Base-by-base conservation (phyloP, 208 protist species). In the Crithidia expoeki region DNA sequence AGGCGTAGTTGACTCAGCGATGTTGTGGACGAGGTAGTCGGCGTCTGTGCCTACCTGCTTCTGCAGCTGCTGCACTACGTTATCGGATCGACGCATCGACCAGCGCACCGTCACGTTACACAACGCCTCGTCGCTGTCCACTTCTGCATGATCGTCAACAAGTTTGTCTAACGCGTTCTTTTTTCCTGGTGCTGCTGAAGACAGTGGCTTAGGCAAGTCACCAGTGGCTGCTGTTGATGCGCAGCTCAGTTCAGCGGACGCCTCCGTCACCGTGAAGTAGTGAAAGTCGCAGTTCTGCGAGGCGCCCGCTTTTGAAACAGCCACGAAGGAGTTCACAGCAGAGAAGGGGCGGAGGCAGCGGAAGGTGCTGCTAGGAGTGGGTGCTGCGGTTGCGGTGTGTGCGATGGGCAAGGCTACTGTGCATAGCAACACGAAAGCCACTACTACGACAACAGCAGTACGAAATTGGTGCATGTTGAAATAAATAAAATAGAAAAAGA, bases 291-390 rank as follows among this genome's bases (percentile, higher is more conserved):
- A 94, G 63, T 85, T 92, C n/a, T 72, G 40, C 14, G 80, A 44
- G 14, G 53, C 32, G 19, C 52, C 49, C 7, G 66, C 50, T 65
- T 82, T 88, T 36, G 59, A 76, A 19, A 85, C 61, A 21, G 55
- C 32, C 4, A 58, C 53, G 16, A 95, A 83, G 3, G 66, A 51
- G 30, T 63, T n/a, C 55, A 91, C 62, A 0, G 83, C 76, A 0
- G 63, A 46, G 61, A 95, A 88, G 25, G 87, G 72, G 27, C 81
- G 79, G 50, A 76, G 74, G 42, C 90, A 95, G 59, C 78, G 85
- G 57, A 91, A 89, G 27, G 5, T 6, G 19, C 50, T 56, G 11
- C n/a, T n/a, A n/a, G n/a, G n/a, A n/a, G n/a, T n/a, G n/a, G n/a
- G n/a, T n/a, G 52, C 36, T 14, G 36, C 12, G 36, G 36, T 21